Evolutionary conservation across 2,329 filamentous ascomycete genomes (phyloP).

Genomic region (Xylogone sp.): DNA sequence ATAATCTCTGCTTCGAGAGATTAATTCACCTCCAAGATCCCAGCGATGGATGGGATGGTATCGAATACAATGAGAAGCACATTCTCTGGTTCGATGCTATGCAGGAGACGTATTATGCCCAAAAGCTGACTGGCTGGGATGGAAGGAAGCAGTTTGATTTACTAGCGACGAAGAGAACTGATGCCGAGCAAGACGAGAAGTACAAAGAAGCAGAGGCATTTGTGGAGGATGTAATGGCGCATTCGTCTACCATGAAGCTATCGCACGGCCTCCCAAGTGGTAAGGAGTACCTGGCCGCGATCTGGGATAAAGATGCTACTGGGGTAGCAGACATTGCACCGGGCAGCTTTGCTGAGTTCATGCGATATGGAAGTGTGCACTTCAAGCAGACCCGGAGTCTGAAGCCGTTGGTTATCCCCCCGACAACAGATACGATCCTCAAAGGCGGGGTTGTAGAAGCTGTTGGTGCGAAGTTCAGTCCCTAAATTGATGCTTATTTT

Average conservation of each 20-base stretch:
- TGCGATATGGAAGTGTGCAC: conserved; percentile 24
- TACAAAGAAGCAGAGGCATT: conserved; percentile 27
- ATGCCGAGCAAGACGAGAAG: conserved; percentile 20
- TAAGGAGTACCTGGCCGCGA: conserved; percentile 25
- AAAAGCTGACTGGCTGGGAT: conserved; percentile 27
- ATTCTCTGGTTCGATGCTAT: conserved; percentile 29
- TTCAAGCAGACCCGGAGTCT: conserved; percentile 5
- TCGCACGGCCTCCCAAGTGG: conserved; percentile 27
- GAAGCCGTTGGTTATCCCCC: no score
- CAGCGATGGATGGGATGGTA: conserved; percentile 30
- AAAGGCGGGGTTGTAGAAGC: no score
- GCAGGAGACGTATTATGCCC: conserved; percentile 24
- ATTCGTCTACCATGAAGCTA: conserved; percentile 30
- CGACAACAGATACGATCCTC: no score
- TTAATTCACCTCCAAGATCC: conserved; percentile 32
- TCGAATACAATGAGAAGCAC: conserved; percentile 29
- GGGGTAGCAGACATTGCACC: conserved; percentile 26
- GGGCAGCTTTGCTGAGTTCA: conserved; percentile 27
- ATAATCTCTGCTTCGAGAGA: conserved; percentile 27
- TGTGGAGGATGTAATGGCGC: conserved; percentile 27
- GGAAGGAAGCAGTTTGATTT: conserved; percentile 30
- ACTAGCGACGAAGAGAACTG: conserved; percentile 21
- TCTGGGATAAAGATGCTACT: conserved; percentile 30
- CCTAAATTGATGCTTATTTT: no score
- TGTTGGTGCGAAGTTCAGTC: no score